These are phyloP conservation scores for Aspergillus sp. DNA, from an alignment of 2,329 filamentous ascomycete genomes.

Conservation along the genomic window DNA sequence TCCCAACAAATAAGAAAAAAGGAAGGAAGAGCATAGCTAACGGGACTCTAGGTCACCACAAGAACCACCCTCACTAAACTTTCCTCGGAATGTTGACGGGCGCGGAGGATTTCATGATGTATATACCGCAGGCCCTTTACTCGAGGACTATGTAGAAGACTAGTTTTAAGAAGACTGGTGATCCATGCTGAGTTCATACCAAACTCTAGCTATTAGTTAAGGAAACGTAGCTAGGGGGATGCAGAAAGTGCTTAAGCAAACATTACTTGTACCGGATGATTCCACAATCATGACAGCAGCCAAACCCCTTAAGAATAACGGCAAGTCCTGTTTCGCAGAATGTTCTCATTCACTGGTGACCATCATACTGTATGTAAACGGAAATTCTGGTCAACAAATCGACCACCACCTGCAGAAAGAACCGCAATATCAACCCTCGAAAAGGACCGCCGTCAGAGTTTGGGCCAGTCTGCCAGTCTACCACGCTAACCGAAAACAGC, in stretches of 20 bases:
- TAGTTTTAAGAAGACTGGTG: not conserved
- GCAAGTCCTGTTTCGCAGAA: too few species aligned
- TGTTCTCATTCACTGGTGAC: too few species aligned
- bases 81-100: constrained; percentile 17
- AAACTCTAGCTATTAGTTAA: too few species aligned
- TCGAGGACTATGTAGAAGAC: constrained; percentile 31
- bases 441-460: constrained; percentile 21
- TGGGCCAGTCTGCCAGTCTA: constrained; percentile 7
- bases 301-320: too few species aligned
- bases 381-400: not conserved
- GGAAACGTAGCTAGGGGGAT: too few species aligned
- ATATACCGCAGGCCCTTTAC: constrained; percentile 40
- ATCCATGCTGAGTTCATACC: too few species aligned
- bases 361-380: too few species aligned
- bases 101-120: constrained; percentile 38
- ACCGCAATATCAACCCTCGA: not conserved
- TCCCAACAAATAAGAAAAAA: too few species aligned
- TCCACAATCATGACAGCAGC: too few species aligned
- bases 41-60: constrained; percentile 80
- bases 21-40: constrained; percentile 9
- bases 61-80: constrained; percentile 97
- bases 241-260: too few species aligned
- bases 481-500: constrained; percentile 43
- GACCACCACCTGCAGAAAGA: too few species aligned
- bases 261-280: too few species aligned